Conservation (phyloP, 208 protist species). For the Acanthamoeba triangularis region DNA sequence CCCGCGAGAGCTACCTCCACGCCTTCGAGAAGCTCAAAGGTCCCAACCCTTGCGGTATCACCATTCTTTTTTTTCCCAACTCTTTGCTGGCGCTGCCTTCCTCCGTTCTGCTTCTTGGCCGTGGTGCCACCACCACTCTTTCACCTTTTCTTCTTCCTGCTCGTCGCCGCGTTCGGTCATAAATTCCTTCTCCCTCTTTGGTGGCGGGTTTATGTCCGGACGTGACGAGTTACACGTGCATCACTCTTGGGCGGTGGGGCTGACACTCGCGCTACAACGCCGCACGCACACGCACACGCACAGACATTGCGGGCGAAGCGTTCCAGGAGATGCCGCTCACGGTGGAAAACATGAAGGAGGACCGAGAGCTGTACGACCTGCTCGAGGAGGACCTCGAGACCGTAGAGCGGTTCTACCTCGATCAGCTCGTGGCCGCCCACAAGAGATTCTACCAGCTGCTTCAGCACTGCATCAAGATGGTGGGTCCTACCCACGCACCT, state of each 20-base stretch:
- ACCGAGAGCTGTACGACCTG: slow-evolving; percentile 25
- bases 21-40: slow-evolving; percentile 20
- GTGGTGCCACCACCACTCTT: too few species aligned
- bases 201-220: too few species aligned
- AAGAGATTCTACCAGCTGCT: slow-evolving; percentile 21
- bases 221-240: too few species aligned
- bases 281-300: not conserved
- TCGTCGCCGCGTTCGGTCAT: too few species aligned
- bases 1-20: not conserved
- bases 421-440: slow-evolving; percentile 11
- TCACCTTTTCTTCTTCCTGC: too few species aligned
- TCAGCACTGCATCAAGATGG: slow-evolving; percentile 27
- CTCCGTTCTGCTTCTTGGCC: too few species aligned
- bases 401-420: not conserved
- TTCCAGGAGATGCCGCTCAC: not conserved
- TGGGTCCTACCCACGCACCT: not conserved
- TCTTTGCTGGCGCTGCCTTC: too few species aligned
- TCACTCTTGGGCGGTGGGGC: not conserved
- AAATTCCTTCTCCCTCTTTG: too few species aligned
- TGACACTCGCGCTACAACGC: not conserved
- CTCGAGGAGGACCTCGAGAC: not conserved
- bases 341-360: not conserved
- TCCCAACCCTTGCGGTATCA: not conserved
- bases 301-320: not conserved
- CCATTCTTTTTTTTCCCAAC: too few species aligned